phyloP scores from a whole-genome alignment of 2,329 filamentous ascomycete genomes.

The Mycosphaerelloides madeirae region DNA sequence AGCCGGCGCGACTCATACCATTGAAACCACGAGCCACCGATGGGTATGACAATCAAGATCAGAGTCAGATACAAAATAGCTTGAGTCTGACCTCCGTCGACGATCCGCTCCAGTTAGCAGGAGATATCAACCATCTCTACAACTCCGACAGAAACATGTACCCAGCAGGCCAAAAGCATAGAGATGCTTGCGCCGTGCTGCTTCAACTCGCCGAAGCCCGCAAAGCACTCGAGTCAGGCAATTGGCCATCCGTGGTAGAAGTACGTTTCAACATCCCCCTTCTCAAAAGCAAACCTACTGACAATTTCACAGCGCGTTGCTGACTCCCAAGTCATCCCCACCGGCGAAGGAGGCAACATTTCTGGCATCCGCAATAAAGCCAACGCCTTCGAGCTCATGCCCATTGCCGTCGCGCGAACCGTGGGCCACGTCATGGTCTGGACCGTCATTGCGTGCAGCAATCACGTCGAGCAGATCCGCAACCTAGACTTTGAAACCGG shows the following conservation, averaged over 20 bases:
- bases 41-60: slow-evolving; percentile 29
- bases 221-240: slow-evolving; percentile 52
- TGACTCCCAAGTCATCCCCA: slow-evolving; percentile 70
- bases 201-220: slow-evolving; percentile 59
- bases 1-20: slow-evolving; percentile 71
- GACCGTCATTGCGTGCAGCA: slow-evolving; percentile 81
- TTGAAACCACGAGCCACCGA: slow-evolving; percentile 63
- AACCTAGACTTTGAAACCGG: slow-evolving; percentile 65
- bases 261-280: slow-evolving; percentile 44
- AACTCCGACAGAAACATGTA: slow-evolving; percentile 54
- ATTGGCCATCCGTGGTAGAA: slow-evolving; percentile 60
- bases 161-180: slow-evolving; percentile 56
- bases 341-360: slow-evolving; percentile 69
- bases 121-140: slow-evolving; percentile 60
- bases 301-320: slow-evolving; percentile 51
- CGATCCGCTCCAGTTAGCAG: slow-evolving; percentile 59
- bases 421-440: slow-evolving; percentile 89
- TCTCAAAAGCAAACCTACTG: neutral
- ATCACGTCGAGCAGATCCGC: slow-evolving; percentile 67
- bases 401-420: slow-evolving; percentile 78
- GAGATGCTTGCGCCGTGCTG: slow-evolving; percentile 55
- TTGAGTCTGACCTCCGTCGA: slow-evolving; percentile 65
- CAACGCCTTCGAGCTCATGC: slow-evolving; percentile 71
- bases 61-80: slow-evolving; percentile 46
- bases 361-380: slow-evolving; percentile 73